phyloP scores from a whole-genome alignment of 2,329 filamentous ascomycete species.

The Sclerotinia nivalis region DNA sequence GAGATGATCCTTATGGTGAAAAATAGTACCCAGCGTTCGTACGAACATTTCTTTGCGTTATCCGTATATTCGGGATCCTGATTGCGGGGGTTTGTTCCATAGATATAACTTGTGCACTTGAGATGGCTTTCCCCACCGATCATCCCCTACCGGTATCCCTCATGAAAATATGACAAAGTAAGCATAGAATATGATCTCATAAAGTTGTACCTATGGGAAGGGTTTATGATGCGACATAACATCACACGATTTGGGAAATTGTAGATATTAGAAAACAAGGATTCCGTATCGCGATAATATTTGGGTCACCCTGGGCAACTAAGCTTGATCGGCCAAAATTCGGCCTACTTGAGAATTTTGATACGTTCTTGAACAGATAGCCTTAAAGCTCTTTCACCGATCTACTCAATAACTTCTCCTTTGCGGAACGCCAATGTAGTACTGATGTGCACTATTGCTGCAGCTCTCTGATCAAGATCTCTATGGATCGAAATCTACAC shows the following conservation, averaged over 20 bases:
- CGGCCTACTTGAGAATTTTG: background rate
- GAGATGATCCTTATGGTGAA: background rate
- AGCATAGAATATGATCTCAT: background rate
- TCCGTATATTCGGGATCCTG: background rate
- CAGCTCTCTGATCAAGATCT: background rate
- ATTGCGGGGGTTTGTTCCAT: background rate
- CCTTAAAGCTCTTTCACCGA: background rate
- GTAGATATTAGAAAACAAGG: background rate
- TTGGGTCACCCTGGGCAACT: background rate
- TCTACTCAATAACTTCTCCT: background rate
- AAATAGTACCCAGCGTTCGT: no score
- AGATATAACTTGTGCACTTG: background rate
- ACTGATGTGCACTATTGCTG: background rate
- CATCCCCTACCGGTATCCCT: background rate
- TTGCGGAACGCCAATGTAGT: background rate
- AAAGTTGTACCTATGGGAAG: background rate
- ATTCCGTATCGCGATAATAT: background rate
- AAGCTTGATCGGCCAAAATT: slow-evolving; percentile 3
- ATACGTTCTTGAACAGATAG: slow-evolving; percentile 1
- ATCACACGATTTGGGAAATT: background rate
- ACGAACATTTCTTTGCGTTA: no score
- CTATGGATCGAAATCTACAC: background rate
- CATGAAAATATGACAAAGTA: background rate
- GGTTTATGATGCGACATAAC: background rate
- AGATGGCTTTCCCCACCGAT: background rate